A percentile compares a stretch with the other conserved stretches of the same genome.
Conservation (phyloP, 108 stramenopile species). For the Aureococcus anophagefferens region DNA sequence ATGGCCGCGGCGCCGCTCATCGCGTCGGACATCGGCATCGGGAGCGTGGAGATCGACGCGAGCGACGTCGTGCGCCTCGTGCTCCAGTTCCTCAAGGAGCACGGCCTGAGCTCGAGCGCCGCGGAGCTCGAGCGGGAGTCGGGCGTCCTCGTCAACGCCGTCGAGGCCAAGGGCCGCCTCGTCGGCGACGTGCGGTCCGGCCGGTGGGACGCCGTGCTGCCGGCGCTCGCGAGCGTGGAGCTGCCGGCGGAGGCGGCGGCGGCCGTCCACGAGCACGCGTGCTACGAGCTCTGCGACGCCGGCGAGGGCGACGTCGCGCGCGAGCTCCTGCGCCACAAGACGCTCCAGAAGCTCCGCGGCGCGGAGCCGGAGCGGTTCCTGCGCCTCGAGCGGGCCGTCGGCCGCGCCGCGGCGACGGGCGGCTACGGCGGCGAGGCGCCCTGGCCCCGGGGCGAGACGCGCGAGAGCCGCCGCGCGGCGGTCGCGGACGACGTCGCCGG, state of each 20-base stretch:
- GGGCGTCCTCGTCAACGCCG: slow-evolving; percentile 39
- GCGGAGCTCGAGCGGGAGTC: slow-evolving; percentile 36
- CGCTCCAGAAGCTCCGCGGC: slow-evolving; percentile 21
- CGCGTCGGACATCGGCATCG: not conserved
- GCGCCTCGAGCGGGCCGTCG: slow-evolving; percentile 28
- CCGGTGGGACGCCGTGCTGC: slow-evolving; percentile 41
- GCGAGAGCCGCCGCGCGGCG: slow-evolving; percentile 46
- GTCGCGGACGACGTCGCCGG: slow-evolving; percentile 48
- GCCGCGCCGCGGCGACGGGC: not conserved
- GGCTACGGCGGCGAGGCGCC: not conserved
- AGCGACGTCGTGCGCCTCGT: slow-evolving; percentile 41
- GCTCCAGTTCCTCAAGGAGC: slow-evolving; percentile 48
- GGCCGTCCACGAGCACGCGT: slow-evolving; percentile 32
- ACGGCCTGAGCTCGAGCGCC: slow-evolving; percentile 29
- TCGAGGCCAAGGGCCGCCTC: slow-evolving; percentile 32
- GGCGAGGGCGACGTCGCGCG: slow-evolving; percentile 38
- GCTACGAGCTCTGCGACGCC: slow-evolving; percentile 32
- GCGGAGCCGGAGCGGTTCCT: slow-evolving; percentile 36
- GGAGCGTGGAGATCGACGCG: slow-evolving; percentile 37
- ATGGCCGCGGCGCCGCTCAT: no score
- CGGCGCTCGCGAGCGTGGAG: slow-evolving; percentile 7
- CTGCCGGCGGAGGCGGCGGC: slow-evolving; percentile 33
- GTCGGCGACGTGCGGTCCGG: slow-evolving; percentile 33
- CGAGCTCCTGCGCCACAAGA: slow-evolving; percentile 31
- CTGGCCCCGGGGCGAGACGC: not conserved